These are phyloP conservation scores for Mimosa bimucronata DNA, from an alignment of 306 rosid species.

Conservation along the genomic window DNA sequence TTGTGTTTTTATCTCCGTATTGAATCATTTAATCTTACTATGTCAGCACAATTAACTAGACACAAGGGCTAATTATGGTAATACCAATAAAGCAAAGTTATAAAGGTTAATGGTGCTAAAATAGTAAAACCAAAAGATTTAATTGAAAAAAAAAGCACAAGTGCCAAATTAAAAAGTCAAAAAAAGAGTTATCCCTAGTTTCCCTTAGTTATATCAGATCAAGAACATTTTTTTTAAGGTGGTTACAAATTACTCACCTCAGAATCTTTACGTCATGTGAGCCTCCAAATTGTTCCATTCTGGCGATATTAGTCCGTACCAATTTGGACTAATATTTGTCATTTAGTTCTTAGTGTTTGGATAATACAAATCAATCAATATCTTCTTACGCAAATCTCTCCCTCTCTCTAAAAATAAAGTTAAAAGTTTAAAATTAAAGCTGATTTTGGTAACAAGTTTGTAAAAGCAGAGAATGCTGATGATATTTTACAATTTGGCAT, in stretches of 20 bases:
- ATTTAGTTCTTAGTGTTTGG: neutral
- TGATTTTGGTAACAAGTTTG: conserved; percentile 18
- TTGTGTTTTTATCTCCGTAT: too few relatives aligned
- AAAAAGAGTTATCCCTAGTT: too few relatives aligned
- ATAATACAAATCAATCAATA: neutral
- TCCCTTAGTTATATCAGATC: neutral
- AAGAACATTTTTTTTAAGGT: neutral
- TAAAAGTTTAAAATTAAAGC: neutral
- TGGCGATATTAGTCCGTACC: neutral
- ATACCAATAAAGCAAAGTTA: too few relatives aligned
- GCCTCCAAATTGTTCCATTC: neutral
- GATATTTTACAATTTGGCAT: conserved; percentile 12
- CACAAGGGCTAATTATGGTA: too few relatives aligned
- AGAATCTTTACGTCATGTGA: neutral
- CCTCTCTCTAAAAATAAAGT: neutral
- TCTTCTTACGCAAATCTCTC: neutral
- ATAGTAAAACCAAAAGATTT: too few relatives aligned
- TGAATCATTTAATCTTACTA: too few relatives aligned
- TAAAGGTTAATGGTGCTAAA: too few relatives aligned
- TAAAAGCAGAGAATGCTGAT: conserved; percentile 24
- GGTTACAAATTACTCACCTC: neutral
- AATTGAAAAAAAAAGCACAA: too few relatives aligned
- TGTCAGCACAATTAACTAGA: too few relatives aligned
- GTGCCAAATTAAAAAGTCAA: too few relatives aligned
- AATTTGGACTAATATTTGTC: neutral